Conservation (phyloP, 805 yeast species). For the Cyberlindnera sargentensis region DNA sequence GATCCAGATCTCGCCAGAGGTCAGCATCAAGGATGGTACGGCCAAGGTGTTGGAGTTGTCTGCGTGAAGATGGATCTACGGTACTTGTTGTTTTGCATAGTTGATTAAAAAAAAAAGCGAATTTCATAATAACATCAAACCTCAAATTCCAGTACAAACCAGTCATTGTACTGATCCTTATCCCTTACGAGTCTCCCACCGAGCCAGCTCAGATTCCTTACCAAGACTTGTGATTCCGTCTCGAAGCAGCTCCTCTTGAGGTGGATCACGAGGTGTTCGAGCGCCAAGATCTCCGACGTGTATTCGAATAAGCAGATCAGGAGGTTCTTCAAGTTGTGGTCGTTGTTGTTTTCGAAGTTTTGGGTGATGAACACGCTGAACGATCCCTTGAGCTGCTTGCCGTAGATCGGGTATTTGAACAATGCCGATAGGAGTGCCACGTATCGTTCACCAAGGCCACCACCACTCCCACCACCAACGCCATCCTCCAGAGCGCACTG, state of each 20-base stretch:
- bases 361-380: constrained; percentile 20
- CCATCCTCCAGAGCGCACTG: constrained; percentile 22
- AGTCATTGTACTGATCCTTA: constrained; percentile 20
- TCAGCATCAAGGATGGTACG: constrained; percentile 53
- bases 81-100: too few relatives aligned
- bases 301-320: constrained; percentile 20
- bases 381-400: constrained; percentile 8
- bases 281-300: constrained; percentile 16
- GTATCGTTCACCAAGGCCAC: constrained; percentile 13
- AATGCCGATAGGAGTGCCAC: constrained; percentile 13
- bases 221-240: constrained; percentile 17
- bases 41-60: constrained; percentile 43
- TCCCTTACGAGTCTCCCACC: constrained; percentile 19
- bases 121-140: constrained; percentile 6
- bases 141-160: constrained; percentile 25
- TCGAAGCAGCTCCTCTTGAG: constrained; percentile 19
- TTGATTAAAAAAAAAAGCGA: neutral
- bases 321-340: constrained; percentile 18
- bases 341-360: constrained; percentile 15
- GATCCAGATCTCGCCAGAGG: constrained; percentile 42
- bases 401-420: constrained; percentile 20
- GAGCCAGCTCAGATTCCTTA: constrained; percentile 23
- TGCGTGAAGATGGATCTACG: neutral
- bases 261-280: constrained; percentile 15
- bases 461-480: constrained; percentile 8